Percentiles rank a stretch among this genome's conserved stretches.
phyloP scores from a whole-genome alignment of 1,139 yeast species.

The Saccharomyces hybrid region DNA sequence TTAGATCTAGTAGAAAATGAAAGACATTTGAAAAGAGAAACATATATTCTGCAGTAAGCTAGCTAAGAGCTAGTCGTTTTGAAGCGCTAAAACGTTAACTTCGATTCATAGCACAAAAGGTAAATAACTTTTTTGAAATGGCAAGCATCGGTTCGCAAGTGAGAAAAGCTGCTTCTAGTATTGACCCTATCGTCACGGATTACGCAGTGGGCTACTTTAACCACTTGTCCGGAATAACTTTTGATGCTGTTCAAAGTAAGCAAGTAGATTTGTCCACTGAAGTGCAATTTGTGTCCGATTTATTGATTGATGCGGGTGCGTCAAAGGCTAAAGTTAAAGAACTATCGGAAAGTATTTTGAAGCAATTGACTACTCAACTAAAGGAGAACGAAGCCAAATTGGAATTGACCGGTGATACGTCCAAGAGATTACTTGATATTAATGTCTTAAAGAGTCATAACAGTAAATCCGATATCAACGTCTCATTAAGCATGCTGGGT shows the following conservation, averaged over 20 bases:
- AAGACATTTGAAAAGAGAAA: not conserved
- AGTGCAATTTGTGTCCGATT: slow-evolving; percentile 51
- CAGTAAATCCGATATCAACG: slow-evolving; percentile 56
- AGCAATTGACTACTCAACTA: slow-evolving; percentile 48
- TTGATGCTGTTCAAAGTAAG: slow-evolving; percentile 74
- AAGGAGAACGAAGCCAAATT: slow-evolving; percentile 64
- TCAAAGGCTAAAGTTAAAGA: slow-evolving; percentile 43
- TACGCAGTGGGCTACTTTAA: slow-evolving; percentile 86
- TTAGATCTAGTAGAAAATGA: no score
- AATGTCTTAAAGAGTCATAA: slow-evolving; percentile 56
- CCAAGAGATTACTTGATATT: slow-evolving; percentile 69
- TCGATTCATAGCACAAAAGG: not conserved
- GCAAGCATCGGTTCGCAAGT: slow-evolving; percentile 44
- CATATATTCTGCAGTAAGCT: not conserved
- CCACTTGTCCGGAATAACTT: slow-evolving; percentile 65
- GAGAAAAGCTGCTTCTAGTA: slow-evolving; percentile 81
- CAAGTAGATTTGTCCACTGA: slow-evolving; percentile 61
- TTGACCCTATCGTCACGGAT: slow-evolving; percentile 85
- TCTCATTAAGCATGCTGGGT: slow-evolving; percentile 63
- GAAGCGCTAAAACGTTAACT: not conserved
- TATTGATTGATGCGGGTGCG: slow-evolving; percentile 80
- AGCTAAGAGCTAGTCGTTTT: not conserved
- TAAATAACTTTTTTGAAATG: slow-evolving; percentile 5
- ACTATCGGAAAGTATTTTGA: slow-evolving; percentile 40
- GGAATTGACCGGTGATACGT: slow-evolving; percentile 67